A percentile compares a stretch with the other conserved stretches of the same genome.
Conservation (phyloP, 2,329 filamentous ascomycete genomes). For the Xylaria sp. region DNA sequence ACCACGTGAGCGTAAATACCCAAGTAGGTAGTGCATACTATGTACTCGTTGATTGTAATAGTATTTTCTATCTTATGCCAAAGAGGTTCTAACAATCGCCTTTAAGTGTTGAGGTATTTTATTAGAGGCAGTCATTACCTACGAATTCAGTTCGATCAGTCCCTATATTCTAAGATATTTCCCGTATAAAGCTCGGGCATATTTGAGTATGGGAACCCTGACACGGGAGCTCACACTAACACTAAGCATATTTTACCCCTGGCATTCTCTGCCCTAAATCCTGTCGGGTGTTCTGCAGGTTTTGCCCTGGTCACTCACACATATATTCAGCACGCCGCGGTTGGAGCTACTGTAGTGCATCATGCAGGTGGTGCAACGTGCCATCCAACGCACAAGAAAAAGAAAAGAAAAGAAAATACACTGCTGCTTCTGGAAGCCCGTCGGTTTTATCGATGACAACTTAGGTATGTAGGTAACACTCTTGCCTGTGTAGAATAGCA, state of each 20-base stretch:
- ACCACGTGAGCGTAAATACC: background rate
- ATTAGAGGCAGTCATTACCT: too few species aligned
- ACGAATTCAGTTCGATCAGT: too few species aligned
- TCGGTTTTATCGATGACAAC: background rate
- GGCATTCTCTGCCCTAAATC: constrained; percentile 9
- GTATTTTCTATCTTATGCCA: background rate
- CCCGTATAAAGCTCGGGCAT: background rate
- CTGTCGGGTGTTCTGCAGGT: constrained; percentile 24
- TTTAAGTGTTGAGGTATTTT: background rate
- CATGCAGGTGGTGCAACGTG: constrained; percentile 8
- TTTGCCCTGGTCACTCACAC: constrained; percentile 16
- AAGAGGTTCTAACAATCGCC: background rate
- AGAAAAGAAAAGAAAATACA: background rate
- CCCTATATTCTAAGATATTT: too few species aligned
- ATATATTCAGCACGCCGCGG: constrained; percentile 14
- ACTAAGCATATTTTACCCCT: constrained; percentile 7
- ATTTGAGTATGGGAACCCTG: background rate
- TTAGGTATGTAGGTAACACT: background rate
- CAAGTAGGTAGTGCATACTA: background rate
- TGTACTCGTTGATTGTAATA: background rate
- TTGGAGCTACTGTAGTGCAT: constrained; percentile 12
- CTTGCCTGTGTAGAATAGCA: background rate
- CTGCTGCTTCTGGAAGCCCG: background rate
- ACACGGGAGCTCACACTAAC: too few species aligned
- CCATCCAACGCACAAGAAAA: background rate